Conservation (phyloP, 2,329 filamentous ascomycete genomes). For the Pyricularia pennisetigena region DNA sequence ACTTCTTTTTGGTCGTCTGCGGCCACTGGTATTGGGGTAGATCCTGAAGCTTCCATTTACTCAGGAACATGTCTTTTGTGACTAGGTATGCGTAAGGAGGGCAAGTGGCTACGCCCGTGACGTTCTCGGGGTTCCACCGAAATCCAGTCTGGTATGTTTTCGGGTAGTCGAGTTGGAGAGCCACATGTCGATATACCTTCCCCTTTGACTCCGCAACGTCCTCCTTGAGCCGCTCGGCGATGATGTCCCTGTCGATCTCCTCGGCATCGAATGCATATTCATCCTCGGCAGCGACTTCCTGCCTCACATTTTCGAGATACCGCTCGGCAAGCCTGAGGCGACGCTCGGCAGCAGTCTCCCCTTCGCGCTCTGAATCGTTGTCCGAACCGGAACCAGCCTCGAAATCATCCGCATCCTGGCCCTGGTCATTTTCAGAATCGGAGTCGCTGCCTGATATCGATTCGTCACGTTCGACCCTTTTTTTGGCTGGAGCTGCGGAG, state of each 20-base stretch:
- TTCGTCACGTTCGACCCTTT: conserved; percentile 46
- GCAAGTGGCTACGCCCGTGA: conserved; percentile 72
- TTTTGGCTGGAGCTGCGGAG: conserved; percentile 26
- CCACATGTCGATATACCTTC: conserved; percentile 74
- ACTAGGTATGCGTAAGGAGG: conserved; percentile 80
- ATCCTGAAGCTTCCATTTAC: conserved; percentile 81
- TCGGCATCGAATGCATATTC: conserved; percentile 86
- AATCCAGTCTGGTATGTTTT: conserved; percentile 62
- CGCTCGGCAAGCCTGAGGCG: conserved; percentile 80
- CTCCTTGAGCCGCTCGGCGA: conserved; percentile 82
- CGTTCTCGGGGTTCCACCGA: conserved; percentile 65
- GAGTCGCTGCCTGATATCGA: conserved; percentile 82
- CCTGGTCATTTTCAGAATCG: conserved; percentile 57
- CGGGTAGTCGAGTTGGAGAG: conserved; percentile 60
- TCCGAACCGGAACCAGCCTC: conserved; percentile 30
- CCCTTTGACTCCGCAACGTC: conserved; percentile 90
- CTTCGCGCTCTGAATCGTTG: conserved; percentile 61
- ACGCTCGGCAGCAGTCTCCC: conserved; percentile 83
- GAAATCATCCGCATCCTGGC: conserved; percentile 22
- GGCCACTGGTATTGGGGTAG: conserved; percentile 50
- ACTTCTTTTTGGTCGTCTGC: conserved; percentile 47
- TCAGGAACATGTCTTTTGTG: conserved; percentile 72
- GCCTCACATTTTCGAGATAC: conserved; percentile 82
- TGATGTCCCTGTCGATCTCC: conserved; percentile 85
- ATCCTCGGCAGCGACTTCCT: conserved; percentile 56